Base-by-base conservation (phyloP, 805 yeast genomes). In the Candida glaebosa region DNA sequence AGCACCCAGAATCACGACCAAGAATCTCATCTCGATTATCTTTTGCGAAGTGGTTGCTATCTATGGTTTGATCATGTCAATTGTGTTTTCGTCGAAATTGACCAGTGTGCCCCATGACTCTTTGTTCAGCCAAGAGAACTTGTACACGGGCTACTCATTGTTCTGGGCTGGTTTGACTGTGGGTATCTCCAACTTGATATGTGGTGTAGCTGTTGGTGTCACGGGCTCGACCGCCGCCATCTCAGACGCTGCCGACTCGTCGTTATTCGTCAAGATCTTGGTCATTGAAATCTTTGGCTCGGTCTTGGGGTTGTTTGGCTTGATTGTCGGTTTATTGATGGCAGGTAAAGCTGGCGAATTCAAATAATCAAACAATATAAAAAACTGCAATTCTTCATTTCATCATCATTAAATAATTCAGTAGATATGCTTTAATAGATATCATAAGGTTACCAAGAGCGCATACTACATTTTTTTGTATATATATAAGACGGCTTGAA, bases 41-140 rank as follows among this genome's bases (percentile, higher is more conserved):
- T 93, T 93, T 75, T 93, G 99, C 76, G 99, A 93, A 70, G 99
- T 93, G 54, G 99, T 93, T 42, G 99, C 99, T 51, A 93, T 93
- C 61, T 93, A 93, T 61, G 99, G 99, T 3, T 79, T 93, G 50
- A 93, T 93, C 61, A 91, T 91, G 86, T 90, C 97, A 28, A 93
- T 93, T 75, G 98, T 93, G 32, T 93, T 93, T 57, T 86, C 96
- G 15, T 81, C 98, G 20, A 93, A 93, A 62, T 73, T 93, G 53
- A 71, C 80, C 24, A 74, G 81, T 20, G 89, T 85, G 30, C 81
- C 84, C 5, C 63, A 79, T 3, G 67, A 76, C n/a, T 69, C 78
- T 3, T 66, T 90, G 42, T 81, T 71, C 58, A 78, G 96, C n/a
- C 79, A 81, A 56, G 86, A 84, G 42, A 93, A 93, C 67, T 69